These are phyloP conservation scores for Yamadazyma sp. DNA, from an alignment of 1,139 yeast species.

Conservation along the genomic window DNA sequence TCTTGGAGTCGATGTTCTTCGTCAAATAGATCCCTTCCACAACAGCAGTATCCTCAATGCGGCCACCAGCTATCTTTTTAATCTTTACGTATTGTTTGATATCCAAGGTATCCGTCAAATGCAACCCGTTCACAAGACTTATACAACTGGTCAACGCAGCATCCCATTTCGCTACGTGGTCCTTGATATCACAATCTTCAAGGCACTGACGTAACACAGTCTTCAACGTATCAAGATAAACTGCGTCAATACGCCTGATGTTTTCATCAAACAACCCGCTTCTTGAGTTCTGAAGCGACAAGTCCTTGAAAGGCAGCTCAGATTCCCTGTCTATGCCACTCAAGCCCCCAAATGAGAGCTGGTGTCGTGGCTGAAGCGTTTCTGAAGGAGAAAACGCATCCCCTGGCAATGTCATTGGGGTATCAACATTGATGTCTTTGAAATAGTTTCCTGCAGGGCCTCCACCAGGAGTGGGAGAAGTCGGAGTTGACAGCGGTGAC, in stretches of 20 bases:
- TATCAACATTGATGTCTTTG: slow-evolving; percentile 4
- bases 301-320: slow-evolving; percentile 7
- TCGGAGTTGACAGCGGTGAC: slow-evolving; percentile 21
- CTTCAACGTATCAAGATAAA: slow-evolving; percentile 27
- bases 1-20: slow-evolving; percentile 76
- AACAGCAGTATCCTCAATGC: slow-evolving; percentile 56
- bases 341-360: slow-evolving; percentile 13
- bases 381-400: slow-evolving; percentile 6
- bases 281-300: not conserved
- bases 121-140: slow-evolving; percentile 27
- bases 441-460: slow-evolving; percentile 9
- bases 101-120: slow-evolving; percentile 72
- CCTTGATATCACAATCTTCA: slow-evolving; percentile 50
- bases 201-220: slow-evolving; percentile 64
- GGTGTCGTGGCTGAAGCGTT: slow-evolving; percentile 9
- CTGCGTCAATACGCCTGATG: slow-evolving; percentile 4
- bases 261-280: slow-evolving; percentile 13
- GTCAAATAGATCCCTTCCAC: slow-evolving; percentile 85
- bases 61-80: slow-evolving; percentile 80
- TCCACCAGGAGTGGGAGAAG: slow-evolving; percentile 15
- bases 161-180: slow-evolving; percentile 45
- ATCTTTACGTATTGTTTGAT: slow-evolving; percentile 85
- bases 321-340: slow-evolving; percentile 3
- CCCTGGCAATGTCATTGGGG: not conserved
- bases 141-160: slow-evolving; percentile 26